These are phyloP conservation scores for Nymphaea colorata DNA, from an alignment of 164 flowering plant genomes.

Conservation along the genomic window DNA sequence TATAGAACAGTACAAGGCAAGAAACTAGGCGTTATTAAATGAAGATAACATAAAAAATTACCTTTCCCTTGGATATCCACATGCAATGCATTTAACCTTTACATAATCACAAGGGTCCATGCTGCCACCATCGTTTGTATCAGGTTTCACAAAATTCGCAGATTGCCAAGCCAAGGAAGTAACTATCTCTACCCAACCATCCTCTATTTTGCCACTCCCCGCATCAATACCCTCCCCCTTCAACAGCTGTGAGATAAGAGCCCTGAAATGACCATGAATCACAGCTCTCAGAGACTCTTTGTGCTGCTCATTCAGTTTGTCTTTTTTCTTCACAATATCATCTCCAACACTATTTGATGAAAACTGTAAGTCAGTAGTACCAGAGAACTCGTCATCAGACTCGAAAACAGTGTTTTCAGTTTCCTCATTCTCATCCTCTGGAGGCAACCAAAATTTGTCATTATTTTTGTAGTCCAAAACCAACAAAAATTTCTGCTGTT, in stretches of 20 bases:
- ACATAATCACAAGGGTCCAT: constrained; percentile 97
- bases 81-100: constrained; percentile 78
- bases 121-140: constrained; percentile 83
- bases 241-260: constrained; percentile 83
- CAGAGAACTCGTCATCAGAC: constrained; percentile 51
- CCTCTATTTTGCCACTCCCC: constrained; percentile 33
- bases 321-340: constrained; percentile 31
- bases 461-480: constrained; percentile 73
- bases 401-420: constrained; percentile 44
- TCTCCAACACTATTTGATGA: constrained; percentile 39
- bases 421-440: constrained; percentile 60
- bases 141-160: constrained; percentile 84
- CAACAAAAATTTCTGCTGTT: constrained; percentile 21
- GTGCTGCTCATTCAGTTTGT: constrained; percentile 24
- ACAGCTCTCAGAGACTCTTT: constrained; percentile 58
- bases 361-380: constrained; percentile 32
- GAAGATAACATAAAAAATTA: constrained; percentile 9
- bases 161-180: constrained; percentile 87
- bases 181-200: constrained; percentile 69
- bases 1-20: neutral
- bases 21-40: neutral
- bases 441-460: constrained; percentile 82
- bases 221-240: constrained; percentile 52
- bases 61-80: constrained; percentile 79
- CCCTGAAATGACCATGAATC: constrained; percentile 76